These are phyloP conservation scores for Clarkia xantiana DNA, from an alignment of 345 rosid species.

Conservation along the genomic window DNA sequence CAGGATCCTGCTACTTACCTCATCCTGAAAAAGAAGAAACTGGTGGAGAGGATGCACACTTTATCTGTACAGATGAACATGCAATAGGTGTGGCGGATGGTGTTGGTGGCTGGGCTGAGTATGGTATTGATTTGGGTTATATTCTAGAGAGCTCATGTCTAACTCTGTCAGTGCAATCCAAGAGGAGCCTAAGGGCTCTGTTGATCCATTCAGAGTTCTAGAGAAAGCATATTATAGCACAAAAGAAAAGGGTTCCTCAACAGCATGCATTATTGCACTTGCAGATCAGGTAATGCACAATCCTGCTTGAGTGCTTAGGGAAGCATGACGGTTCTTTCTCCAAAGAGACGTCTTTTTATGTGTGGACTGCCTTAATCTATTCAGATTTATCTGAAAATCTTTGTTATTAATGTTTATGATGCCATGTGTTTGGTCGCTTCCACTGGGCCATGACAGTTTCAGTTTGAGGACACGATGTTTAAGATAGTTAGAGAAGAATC, in stretches of 20 bases:
- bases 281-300: conserved; percentile 47
- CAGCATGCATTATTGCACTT: conserved; percentile 90
- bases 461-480: too few relatives aligned
- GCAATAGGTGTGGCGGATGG: conserved; percentile 97
- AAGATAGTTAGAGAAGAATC: background rate
- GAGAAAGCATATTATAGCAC: conserved; percentile 88
- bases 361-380: too few relatives aligned
- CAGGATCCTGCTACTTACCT: conserved; percentile 85
- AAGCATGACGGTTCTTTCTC: too few relatives aligned
- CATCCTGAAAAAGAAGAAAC: conserved; percentile 98
- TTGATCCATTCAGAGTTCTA: conserved; percentile 78
- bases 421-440: too few relatives aligned
- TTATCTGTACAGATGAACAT: conserved; percentile 66
- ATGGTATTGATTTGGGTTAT: conserved; percentile 71
- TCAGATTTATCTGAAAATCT: too few relatives aligned
- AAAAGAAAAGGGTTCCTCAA: conserved; percentile 80
- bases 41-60: conserved; percentile 99
- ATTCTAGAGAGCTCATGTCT: conserved; percentile 91
- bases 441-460: too few relatives aligned
- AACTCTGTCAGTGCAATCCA: conserved; percentile 63
- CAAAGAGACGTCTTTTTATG: too few relatives aligned
- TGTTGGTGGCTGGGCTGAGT: conserved; percentile 97
- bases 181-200: conserved; percentile 77
- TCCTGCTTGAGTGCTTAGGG: background rate
- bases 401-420: too few relatives aligned